Evolutionary conservation across 1,284 basidiomycete genomes (phyloP).

Genomic region (Neonothopanus nambi): DNA sequence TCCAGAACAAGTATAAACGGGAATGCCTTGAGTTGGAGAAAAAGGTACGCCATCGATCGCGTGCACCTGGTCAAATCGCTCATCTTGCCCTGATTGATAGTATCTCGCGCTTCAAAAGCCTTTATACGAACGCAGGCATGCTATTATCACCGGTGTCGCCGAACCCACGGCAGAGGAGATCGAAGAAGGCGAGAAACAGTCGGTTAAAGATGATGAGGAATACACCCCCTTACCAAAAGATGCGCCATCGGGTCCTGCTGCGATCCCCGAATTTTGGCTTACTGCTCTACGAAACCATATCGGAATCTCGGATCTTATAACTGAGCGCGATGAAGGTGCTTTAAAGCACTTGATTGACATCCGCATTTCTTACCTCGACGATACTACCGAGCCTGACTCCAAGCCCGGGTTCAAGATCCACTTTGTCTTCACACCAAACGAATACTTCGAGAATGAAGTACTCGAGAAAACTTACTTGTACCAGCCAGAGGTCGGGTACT

Average conservation of each 20-base stretch:
- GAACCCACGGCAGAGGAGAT: conserved; percentile 85
- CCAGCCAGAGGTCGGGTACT: conserved; percentile 91
- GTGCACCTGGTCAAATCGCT: conserved; percentile 14
- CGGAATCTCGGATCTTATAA: conserved; percentile 87
- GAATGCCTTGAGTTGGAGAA: conserved; percentile 97
- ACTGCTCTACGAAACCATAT: conserved; percentile 93
- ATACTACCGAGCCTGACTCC: conserved; percentile 42
- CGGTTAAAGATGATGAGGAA: conserved; percentile 67
- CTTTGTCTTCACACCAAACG: conserved; percentile 84
- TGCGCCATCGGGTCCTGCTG: conserved; percentile 38
- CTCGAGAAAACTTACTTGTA: conserved; percentile 96
- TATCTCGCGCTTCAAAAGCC: conserved; percentile 87
- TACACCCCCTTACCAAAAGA: conserved; percentile 60
- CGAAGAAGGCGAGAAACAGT: conserved; percentile 71
- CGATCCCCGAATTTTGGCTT: conserved; percentile 97
- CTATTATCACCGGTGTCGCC: conserved; percentile 79
- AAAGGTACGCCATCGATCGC: conserved; percentile 60
- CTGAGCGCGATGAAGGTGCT: conserved; percentile 86
- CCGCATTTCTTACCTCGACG: conserved; percentile 62
- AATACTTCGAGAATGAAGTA: conserved; percentile 83
- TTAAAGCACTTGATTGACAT: conserved; percentile 71
- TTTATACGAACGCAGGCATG: conserved; percentile 84
- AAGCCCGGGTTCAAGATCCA: conserved; percentile 91
- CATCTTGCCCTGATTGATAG: conserved; percentile 40
- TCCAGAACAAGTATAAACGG: conserved; percentile 95